Evolutionary conservation across 176 grass and related monocot species (phyloP).

Genomic region (Paspalum notatum): DNA sequence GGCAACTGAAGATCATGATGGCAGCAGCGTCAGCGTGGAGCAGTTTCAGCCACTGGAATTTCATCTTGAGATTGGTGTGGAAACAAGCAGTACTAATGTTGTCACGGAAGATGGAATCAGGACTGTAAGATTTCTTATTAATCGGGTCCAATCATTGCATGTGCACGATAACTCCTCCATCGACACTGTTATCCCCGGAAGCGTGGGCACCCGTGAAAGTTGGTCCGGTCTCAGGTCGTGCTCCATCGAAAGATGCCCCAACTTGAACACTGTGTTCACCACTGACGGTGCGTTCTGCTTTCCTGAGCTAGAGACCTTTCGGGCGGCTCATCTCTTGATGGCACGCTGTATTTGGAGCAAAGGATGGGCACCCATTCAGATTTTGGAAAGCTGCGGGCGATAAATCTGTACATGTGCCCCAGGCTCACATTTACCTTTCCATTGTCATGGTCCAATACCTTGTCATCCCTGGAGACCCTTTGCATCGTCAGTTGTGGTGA

Average conservation of each 20-base stretch:
- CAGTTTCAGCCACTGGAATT: background rate
- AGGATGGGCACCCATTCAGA: background rate
- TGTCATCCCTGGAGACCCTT: background rate
- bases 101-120: background rate
- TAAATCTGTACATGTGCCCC: background rate
- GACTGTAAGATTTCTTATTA: background rate
- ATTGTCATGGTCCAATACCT: background rate
- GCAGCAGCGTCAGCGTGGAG: background rate
- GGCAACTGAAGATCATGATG: background rate
- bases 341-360: background rate
- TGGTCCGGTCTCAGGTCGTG: background rate
- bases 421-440: background rate
- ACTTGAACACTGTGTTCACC: background rate
- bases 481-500: background rate
- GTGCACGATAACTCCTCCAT: background rate
- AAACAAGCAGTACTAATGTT: background rate
- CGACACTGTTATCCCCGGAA: background rate
- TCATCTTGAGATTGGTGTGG: constrained; percentile 15
- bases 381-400: background rate
- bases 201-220: background rate
- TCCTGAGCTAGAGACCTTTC: background rate
- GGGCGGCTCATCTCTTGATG: background rate
- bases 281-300: background rate
- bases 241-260: background rate
- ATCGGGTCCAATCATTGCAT: background rate